A percentile compares a stretch with the other conserved stretches of the same genome.
Conservation (phyloP, 2,329 filamentous ascomycete species). For the Apiospora koreana region DNA sequence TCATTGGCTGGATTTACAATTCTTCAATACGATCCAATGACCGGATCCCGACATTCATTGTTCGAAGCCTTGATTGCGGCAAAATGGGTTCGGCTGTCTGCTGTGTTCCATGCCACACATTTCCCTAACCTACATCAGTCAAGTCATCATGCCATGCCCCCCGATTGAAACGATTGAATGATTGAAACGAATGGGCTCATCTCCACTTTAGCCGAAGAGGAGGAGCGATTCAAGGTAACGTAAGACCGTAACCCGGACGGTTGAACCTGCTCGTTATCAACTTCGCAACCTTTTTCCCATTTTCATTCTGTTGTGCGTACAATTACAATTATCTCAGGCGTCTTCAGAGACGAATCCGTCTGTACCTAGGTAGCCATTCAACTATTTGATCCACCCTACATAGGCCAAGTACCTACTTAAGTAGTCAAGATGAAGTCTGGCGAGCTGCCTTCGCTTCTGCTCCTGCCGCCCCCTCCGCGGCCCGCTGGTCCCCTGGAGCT, state of each 20-base stretch:
- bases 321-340: no score
- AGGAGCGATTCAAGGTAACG: neutral
- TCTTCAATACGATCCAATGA: no score
- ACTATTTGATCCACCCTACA: neutral
- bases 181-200: neutral
- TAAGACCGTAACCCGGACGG: slow-evolving; percentile 5
- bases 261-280: neutral
- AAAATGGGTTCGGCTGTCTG: no score
- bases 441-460: slow-evolving; percentile 53
- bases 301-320: no score
- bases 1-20: no score
- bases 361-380: neutral
- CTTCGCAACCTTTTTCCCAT: neutral
- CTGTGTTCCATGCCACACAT: neutral
- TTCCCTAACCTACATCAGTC: no score
- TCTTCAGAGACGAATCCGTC: no score
- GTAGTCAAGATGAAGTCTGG: slow-evolving; percentile 10
- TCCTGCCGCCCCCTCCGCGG: slow-evolving; percentile 64
- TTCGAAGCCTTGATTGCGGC: no score
- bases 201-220: slow-evolving; percentile 11
- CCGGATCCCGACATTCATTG: no score
- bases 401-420: no score
- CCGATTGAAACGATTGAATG: no score
- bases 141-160: neutral
- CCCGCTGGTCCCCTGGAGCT: slow-evolving; percentile 54